phyloP scores from a whole-genome alignment of 495 filamentous ascomycete genomes.

The Articulospora tetracladia region DNA sequence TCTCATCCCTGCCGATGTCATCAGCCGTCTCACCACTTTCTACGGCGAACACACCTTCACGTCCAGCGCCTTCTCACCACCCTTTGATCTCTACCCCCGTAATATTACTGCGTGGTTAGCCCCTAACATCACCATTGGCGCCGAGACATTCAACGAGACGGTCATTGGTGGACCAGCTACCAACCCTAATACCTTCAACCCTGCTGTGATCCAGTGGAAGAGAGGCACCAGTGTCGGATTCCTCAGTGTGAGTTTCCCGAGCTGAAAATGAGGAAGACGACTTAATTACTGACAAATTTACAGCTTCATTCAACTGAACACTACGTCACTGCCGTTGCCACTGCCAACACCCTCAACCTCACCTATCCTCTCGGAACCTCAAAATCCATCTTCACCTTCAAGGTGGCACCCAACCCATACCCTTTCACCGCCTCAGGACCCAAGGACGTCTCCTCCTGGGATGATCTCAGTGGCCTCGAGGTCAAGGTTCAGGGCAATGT shows the following conservation, averaged over 20 bases:
- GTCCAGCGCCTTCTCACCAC: constrained; percentile 34
- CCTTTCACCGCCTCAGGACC: constrained; percentile 15
- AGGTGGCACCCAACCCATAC: constrained; percentile 5
- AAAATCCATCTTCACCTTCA: constrained; percentile 17
- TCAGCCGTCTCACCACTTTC: constrained; percentile 29
- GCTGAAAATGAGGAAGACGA: too few relatives aligned
- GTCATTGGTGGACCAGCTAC: constrained; percentile 34
- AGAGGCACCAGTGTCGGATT: constrained; percentile 23
- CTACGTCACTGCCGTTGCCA: constrained; percentile 30
- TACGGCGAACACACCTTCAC: constrained; percentile 33
- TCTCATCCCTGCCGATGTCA: constrained; percentile 19
- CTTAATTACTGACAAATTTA: neutral
- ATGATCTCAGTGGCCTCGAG: constrained; percentile 17
- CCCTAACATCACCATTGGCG: constrained; percentile 35
- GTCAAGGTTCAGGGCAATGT: constrained; percentile 14
- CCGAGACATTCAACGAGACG: constrained; percentile 33
- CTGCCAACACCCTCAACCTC: constrained; percentile 29
- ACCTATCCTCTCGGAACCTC: constrained; percentile 32
- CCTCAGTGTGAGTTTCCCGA: constrained; percentile 10
- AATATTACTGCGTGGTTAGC: constrained; percentile 39
- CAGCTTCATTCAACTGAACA: constrained; percentile 28
- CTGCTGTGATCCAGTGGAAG: constrained; percentile 38
- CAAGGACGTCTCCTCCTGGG: constrained; percentile 26
- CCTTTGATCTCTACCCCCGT: constrained; percentile 35
- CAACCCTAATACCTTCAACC: constrained; percentile 33